Base-by-base conservation (phyloP, 140 eudicot genomes). In the Erigeron philadelphicus region DNA sequence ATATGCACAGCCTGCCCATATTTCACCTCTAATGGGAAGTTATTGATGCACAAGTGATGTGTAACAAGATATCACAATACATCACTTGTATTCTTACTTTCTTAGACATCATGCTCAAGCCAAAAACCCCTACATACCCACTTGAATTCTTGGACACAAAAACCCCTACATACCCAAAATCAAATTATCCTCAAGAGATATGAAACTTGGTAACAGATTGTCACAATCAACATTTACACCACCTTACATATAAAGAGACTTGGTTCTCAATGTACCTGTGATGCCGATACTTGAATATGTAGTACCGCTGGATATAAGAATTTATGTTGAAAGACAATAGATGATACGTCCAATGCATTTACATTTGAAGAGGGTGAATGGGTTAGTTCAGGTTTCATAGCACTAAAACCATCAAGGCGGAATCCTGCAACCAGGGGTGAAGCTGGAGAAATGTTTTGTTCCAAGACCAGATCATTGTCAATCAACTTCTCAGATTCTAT, bases 341-440 rank as follows among this genome's bases (percentile, higher is more conserved):
- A 44, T 10, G 80, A 61, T 7, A 72, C 46, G 42, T 79, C 82
- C 84, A 77, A 75, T 42, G 56, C 7, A 25, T 78, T 78, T 66
- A 42, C 67, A 67, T 81, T 41, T 6, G 87, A 73, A 70, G 73
- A 72, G 66, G 95, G 96, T 25, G 96, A 88, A 73, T 88, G 97
- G 58, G 79, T 88, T 19, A 84, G 84, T 69, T 86, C 87, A 66
- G 86, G 90, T 71, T 80, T 85, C 68, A 90, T 84, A 25, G 89
- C 95, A 76, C 78, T 83, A 66, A 90, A 84, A 56, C 87, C 95
- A 82, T 90, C 97, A 40, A 90, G 77, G 59, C 96, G 95, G 56
- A 90, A 90, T 46, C 97, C 97, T 60, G 97, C 89, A 49, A 84
- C 68, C 73, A 70, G 21, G 6, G 97, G 95, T 63, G 97, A 88